A percentile compares a stretch with the other conserved stretches of the same genome.
Evolutionary conservation across 208 protist species (phyloP).

Genomic region (Endotrypanum monterogeii): DNA sequence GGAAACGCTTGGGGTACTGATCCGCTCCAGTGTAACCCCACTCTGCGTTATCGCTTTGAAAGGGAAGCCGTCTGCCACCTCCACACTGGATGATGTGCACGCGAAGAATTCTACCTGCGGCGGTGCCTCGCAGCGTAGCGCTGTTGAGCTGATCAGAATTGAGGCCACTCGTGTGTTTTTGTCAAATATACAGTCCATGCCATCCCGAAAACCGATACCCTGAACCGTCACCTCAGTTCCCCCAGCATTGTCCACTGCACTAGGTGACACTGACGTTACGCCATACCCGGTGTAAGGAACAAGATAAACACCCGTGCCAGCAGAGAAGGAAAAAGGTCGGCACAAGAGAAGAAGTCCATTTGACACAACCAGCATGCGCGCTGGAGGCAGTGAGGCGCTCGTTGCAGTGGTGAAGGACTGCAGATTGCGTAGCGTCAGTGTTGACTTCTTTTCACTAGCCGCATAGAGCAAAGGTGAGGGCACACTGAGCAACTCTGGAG

Average conservation of each 20-base stretch:
- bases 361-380: slow-evolving; percentile 1
- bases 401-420: slow-evolving; percentile 3
- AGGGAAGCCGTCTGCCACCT: slow-evolving; percentile 1
- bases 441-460: background rate
- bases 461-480: background rate
- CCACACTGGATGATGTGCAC: slow-evolving; percentile 3
- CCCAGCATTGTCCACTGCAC: slow-evolving; percentile 19
- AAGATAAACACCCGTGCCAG: background rate
- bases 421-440: background rate
- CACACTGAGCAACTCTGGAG: background rate
- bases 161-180: background rate
- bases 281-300: slow-evolving; percentile 27
- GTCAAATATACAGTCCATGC: slow-evolving; percentile 15
- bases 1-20: slow-evolving; percentile 8
- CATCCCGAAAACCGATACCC: slow-evolving; percentile 27
- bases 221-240: slow-evolving; percentile 25
- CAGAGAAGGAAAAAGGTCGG: background rate
- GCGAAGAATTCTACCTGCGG: background rate
- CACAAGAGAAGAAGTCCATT: slow-evolving; percentile 25
- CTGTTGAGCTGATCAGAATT: slow-evolving; percentile 12
- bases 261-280: slow-evolving; percentile 22
- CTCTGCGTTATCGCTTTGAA: background rate
- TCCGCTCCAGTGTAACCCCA: slow-evolving; percentile 7
- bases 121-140: slow-evolving; percentile 14
- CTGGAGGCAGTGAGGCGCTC: background rate